Base-by-base conservation (phyloP, 257 asterid species). In the Lantana camara region DNA sequence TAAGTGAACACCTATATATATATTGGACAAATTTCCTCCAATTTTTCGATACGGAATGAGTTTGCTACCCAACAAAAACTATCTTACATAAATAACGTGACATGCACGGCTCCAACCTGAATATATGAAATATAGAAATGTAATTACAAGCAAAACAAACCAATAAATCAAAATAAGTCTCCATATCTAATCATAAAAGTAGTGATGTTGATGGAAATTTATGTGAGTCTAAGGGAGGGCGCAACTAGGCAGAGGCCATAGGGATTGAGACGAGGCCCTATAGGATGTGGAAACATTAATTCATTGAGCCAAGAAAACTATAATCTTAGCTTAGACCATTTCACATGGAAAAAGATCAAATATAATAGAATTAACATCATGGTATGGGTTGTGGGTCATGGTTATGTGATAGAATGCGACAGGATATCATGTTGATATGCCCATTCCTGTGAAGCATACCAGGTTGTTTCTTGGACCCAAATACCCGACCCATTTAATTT, bases 361-460 rank as follows among this genome's bases (percentile, higher is more conserved):
- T 24, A 30, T 34, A 37, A 65, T 54, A 29, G 68, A 27, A 27
- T 27, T 27, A 27, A 57, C 41, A 21, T 30, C 10, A 65, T 35
- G 61, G 73, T 48, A 75, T 79, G 84, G 81, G 51, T 7, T 34
- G 81, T 79, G 79, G 84, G 79, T 42, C 75, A 64, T 54, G 53
- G 13, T 53, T 32, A 11, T 32, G 40, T 58, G 48, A 22, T 67
- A 63, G 17, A 47, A 7, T 16, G 73, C 71, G 78, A 74, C 80
- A 79, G 65, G 58, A 42, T 16, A 59, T 75, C 62, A 68, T 72
- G 79, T 54, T 70, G 64, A 67, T 40, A 47, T 57, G 74, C 44
- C 63, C 72, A 47, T 47, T 50, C 64, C 8, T 73, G 82, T 73
- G 15, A 64, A 49, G 14, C 38, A 75, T 52, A 65, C 62, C 71